Evolutionary conservation across 2,329 filamentous ascomycete genomes (phyloP).

Genomic region (Coniella lustricola): DNA sequence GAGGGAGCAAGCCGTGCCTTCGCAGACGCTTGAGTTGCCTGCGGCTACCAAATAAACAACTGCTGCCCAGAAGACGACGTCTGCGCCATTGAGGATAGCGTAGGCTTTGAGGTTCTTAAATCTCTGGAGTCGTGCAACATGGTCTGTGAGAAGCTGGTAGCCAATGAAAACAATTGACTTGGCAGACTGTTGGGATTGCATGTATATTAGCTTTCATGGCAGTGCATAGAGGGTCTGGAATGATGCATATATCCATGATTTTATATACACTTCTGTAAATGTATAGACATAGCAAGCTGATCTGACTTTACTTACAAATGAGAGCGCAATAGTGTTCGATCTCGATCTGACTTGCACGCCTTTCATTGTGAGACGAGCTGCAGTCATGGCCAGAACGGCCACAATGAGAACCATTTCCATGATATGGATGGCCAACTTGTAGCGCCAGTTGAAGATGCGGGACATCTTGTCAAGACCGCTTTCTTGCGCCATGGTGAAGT

Average conservation of each 20-base stretch:
- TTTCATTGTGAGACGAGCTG: conserved; percentile 6
- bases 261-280: no score
- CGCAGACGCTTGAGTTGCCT: background rate
- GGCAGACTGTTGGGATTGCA: conserved; percentile 22
- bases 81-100: conserved; percentile 2
- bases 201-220: no score
- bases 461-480: background rate
- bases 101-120: conserved; percentile 3
- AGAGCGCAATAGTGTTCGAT: conserved; percentile 17
- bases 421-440: conserved; percentile 12
- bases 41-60: background rate
- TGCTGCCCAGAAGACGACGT: conserved; percentile 3
- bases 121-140: background rate
- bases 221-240: no score
- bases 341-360: conserved; percentile 7
- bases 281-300: no score
- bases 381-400: conserved; percentile 8
- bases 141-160: conserved; percentile 3
- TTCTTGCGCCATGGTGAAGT: no score
- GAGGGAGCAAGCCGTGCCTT: background rate
- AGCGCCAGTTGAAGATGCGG: conserved; percentile 5
- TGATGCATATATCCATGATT: no score
- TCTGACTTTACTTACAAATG: conserved; percentile 19
- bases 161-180: conserved; percentile 6
- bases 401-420: conserved; percentile 9